Percentiles rank a stretch among this genome's conserved stretches.
phyloP scores from a whole-genome alignment of 805 yeast species.

The Sungouiella thailandica region DNA sequence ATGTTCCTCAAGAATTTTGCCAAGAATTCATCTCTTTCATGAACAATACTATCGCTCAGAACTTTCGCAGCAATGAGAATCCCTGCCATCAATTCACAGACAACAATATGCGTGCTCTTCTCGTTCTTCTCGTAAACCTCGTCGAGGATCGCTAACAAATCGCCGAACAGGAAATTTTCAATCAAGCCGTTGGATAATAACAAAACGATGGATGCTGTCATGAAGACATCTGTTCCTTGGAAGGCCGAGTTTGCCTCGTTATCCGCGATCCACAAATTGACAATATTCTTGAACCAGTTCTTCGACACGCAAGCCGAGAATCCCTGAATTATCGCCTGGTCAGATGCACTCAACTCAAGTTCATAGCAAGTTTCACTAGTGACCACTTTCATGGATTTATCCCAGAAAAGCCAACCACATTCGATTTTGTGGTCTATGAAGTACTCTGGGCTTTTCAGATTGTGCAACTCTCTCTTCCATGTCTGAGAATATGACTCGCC shows the following conservation, averaged over 20 bases:
- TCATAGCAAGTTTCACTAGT: slow-evolving; percentile 23
- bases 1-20: slow-evolving; percentile 39
- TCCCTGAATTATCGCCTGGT: slow-evolving; percentile 33
- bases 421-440: slow-evolving; percentile 54
- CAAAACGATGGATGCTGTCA: slow-evolving; percentile 46
- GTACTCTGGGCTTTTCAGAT: slow-evolving; percentile 41
- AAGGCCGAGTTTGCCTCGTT: slow-evolving; percentile 66
- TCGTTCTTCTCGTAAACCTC: slow-evolving; percentile 59
- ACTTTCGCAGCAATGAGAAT: slow-evolving; percentile 46
- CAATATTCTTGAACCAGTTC: slow-evolving; percentile 53
- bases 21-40: slow-evolving; percentile 43
- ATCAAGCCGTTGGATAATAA: slow-evolving; percentile 44
- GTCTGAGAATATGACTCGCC: slow-evolving; percentile 31
- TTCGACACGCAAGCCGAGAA: slow-evolving; percentile 46
- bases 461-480: slow-evolving; percentile 51
- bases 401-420: slow-evolving; percentile 79
- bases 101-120: slow-evolving; percentile 68
- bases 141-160: slow-evolving; percentile 47
- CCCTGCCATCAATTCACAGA: slow-evolving; percentile 68
- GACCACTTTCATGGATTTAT: slow-evolving; percentile 45
- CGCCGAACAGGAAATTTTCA: slow-evolving; percentile 41
- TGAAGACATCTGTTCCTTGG: slow-evolving; percentile 58
- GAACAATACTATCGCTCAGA: slow-evolving; percentile 29
- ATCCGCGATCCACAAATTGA: slow-evolving; percentile 54
- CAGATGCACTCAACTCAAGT: slow-evolving; percentile 35